Evolutionary conservation across 257 asterid genomes (phyloP).

Genomic region (Solanum neorickii): DNA sequence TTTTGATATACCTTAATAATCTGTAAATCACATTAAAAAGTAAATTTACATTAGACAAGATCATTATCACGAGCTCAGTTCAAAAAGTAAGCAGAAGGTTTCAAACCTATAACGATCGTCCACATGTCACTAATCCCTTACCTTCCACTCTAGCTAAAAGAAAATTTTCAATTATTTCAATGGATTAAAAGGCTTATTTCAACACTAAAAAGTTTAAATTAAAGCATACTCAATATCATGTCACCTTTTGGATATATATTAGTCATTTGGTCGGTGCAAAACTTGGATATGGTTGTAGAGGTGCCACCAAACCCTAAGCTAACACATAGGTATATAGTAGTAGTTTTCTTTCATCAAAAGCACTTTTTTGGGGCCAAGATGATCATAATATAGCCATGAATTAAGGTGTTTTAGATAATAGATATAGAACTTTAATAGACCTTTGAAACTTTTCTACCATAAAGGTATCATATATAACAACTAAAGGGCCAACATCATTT

Average conservation of each 20-base stretch:
- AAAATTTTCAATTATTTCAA: not conserved
- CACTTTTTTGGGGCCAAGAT: not conserved
- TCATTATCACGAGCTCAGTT: too few relatives aligned
- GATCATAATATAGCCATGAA: not conserved
- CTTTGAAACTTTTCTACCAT: not conserved
- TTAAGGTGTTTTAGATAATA: not conserved
- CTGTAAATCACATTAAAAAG: not conserved
- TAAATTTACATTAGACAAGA: not conserved
- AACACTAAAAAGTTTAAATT: not conserved
- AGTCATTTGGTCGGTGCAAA: not conserved
- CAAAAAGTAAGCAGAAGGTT: too few relatives aligned
- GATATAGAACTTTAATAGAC: not conserved
- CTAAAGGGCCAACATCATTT: not conserved
- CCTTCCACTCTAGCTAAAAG: not conserved
- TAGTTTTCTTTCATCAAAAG: not conserved
- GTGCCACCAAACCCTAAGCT: not conserved
- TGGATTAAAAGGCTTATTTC: not conserved
- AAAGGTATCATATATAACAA: not conserved
- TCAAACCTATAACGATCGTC: too few relatives aligned
- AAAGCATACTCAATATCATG: not conserved
- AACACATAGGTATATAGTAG: not conserved
- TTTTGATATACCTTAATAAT: not conserved
- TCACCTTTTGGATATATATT: not conserved
- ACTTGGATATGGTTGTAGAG: not conserved
- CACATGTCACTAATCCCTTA: not conserved